Evolutionary conservation across 2,329 filamentous ascomycete species (phyloP).

Genomic region (Immersiporthe knoxdaviesiana): DNA sequence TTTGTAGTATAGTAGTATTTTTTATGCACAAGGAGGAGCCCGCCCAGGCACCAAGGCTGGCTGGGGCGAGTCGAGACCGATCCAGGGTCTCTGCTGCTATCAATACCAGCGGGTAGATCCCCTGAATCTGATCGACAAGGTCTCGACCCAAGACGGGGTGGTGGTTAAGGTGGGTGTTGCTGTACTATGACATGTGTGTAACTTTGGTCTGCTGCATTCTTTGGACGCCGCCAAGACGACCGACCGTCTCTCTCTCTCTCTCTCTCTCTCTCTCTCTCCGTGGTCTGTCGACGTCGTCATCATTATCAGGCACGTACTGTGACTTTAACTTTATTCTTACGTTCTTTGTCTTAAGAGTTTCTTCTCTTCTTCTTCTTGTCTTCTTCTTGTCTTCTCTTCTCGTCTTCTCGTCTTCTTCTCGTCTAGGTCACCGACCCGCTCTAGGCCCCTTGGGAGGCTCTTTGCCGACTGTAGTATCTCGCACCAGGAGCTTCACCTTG

Average conservation of each 20-base stretch:
- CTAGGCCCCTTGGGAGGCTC: constrained; percentile 61
- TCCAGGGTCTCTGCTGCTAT: not conserved
- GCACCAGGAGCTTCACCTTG: constrained; percentile 66
- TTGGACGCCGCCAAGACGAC: not conserved
- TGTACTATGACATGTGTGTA: no score
- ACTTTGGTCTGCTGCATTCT: not conserved
- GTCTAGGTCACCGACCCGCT: constrained; percentile 26
- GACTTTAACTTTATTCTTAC: constrained; percentile 32
- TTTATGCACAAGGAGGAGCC: no score
- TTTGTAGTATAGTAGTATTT: not conserved
- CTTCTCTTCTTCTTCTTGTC: not conserved
- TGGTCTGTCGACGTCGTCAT: no score
- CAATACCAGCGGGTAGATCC: not conserved
- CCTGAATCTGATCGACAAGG: not conserved
- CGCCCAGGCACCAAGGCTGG: no score
- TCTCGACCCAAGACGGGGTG: not conserved
- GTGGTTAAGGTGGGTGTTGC: no score
- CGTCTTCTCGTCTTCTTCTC: not conserved
- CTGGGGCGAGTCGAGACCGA: not conserved
- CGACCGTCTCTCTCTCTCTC: not conserved
- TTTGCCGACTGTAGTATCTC: constrained; percentile 47
- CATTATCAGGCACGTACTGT: not conserved
- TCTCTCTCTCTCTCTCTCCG: not conserved
- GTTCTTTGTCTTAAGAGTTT: constrained; percentile 14
- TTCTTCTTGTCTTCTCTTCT: constrained; percentile 1